Conservation (phyloP, 1,139 yeast species). For the Taiozyma onychis region DNA sequence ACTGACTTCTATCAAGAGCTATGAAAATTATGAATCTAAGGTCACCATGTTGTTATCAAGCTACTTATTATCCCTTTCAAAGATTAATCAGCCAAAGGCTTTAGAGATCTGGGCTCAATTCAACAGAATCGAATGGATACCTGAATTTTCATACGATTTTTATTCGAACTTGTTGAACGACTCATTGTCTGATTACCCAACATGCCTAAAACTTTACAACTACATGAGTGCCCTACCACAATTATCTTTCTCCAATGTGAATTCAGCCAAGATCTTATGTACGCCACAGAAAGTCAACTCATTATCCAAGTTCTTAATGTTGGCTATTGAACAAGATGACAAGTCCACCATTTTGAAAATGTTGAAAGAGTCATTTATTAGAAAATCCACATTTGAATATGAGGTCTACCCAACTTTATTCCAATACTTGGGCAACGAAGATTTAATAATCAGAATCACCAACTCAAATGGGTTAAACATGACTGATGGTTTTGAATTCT, state of each 20-base stretch:
- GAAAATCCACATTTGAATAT: slow-evolving; percentile 25
- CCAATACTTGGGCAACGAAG: slow-evolving; percentile 26
- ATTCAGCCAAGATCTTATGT: slow-evolving; percentile 10
- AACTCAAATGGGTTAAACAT: slow-evolving; percentile 26
- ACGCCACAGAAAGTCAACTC: slow-evolving; percentile 13
- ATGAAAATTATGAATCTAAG: slow-evolving; percentile 25
- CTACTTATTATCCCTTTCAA: slow-evolving; percentile 29
- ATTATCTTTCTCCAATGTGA: neutral
- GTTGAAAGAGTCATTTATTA: slow-evolving; percentile 32
- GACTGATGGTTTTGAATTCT: slow-evolving; percentile 23
- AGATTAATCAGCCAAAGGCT: slow-evolving; percentile 27
- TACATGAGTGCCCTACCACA: slow-evolving; percentile 29
- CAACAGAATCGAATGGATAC: slow-evolving; percentile 31
- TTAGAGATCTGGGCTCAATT: slow-evolving; percentile 30
- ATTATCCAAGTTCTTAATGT: slow-evolving; percentile 22
- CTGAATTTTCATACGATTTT: slow-evolving; percentile 34
- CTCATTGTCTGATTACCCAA: slow-evolving; percentile 25
- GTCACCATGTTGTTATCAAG: slow-evolving; percentile 28
- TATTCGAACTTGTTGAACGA: slow-evolving; percentile 29
- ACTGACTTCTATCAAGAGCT: slow-evolving; percentile 28
- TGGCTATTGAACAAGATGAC: slow-evolving; percentile 28
- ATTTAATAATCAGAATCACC: slow-evolving; percentile 27
- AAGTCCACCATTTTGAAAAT: slow-evolving; percentile 29
- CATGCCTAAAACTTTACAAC: slow-evolving; percentile 26
- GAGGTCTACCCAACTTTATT: slow-evolving; percentile 29